Evolutionary conservation across 2,329 filamentous ascomycete species (phyloP).

Genomic region (Paramyrothecium sp.): DNA sequence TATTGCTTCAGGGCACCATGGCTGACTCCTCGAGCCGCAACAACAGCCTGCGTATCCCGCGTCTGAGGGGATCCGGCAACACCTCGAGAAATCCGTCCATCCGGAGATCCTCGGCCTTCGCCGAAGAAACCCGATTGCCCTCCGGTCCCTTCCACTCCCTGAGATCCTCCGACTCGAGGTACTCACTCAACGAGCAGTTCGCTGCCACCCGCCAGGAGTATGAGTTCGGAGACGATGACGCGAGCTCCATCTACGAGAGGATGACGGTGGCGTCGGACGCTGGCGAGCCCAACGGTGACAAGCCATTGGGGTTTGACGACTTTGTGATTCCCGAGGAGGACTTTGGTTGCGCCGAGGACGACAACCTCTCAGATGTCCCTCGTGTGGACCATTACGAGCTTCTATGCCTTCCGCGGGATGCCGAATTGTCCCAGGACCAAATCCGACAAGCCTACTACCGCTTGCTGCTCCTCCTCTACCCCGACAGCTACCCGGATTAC

Average conservation of each 20-base stretch:
- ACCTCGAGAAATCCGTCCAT: constrained; percentile 18
- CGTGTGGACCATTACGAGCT: constrained; percentile 42
- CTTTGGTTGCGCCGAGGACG: constrained; percentile 5
- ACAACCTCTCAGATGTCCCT: constrained; percentile 2
- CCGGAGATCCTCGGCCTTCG: constrained; percentile 17
- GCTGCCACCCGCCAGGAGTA: constrained; percentile 44
- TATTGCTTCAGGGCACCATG: constrained; percentile 15
- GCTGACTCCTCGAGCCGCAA: constrained; percentile 19
- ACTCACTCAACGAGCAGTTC: constrained; percentile 47
- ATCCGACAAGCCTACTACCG: constrained; percentile 44
- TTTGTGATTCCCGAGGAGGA: neutral
- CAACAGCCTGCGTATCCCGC: constrained; percentile 26
- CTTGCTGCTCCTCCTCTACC: constrained; percentile 42
- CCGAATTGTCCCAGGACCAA: constrained; percentile 24
- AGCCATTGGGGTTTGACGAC: constrained; percentile 11
- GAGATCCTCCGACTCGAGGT: constrained; percentile 38
- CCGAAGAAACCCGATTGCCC: constrained; percentile 17
- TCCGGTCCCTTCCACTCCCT: constrained; percentile 20
- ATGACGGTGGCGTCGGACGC: constrained; percentile 20
- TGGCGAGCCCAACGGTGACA: constrained; percentile 13
- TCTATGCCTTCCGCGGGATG: constrained; percentile 37
- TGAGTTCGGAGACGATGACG: constrained; percentile 47
- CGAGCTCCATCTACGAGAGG: constrained; percentile 39
- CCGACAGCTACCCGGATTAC: constrained; percentile 37
- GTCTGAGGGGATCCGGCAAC: constrained; percentile 13